Base-by-base conservation (phyloP, 1,284 basidiomycete genomes). In the Wolfiporia cocos region DNA sequence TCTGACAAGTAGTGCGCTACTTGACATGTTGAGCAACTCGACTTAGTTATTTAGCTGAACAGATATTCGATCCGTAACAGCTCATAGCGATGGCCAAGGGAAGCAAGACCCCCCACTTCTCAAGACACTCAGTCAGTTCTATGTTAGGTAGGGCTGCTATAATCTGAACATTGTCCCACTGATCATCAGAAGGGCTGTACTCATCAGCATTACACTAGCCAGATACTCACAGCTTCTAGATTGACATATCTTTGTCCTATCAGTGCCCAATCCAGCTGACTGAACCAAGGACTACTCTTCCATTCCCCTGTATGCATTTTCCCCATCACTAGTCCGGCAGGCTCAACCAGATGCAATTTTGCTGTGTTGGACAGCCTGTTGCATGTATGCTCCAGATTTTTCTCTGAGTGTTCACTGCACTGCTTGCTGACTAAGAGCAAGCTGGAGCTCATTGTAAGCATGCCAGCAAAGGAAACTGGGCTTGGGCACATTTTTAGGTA, bases 241-340 rank as follows among this genome's bases (percentile, higher is more conserved):
- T 12, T 26, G 3, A 83, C 54, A 0, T 83, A 83, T 56, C 84
- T 70, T 6, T 78, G 77, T 54, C 85, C 79, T n/a, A 84, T 98
- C 0, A 90, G 91, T 2, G 87, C 83, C 95, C 95, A 99, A 61
- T 99, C 94, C 40, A 99, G 69, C 62, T 99, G 96, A 37, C 73
- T 76, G 14, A 92, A 67, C 94, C 94, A 99, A 2, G 82, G 76
- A 61, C 95, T 88, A 1, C 78, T 71, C 50, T 78, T 78, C 81
- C 87, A 91, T 37, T 30, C 58, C 54, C 54, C 62, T n/a, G 57
- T 57, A 23, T 64, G 66, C 69, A 74, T 68, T 53, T 77, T 47
- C 21, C 47, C 55, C 63, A 74, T 68, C 20, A 84, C 74, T 42
- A 76, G 63, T 52, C 77, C 67, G 0, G 93, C 93, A 18, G 98